phyloP scores from a whole-genome alignment of 768 basidiomycete genomes.

The Naganishia vaughanmartiniae region DNA sequence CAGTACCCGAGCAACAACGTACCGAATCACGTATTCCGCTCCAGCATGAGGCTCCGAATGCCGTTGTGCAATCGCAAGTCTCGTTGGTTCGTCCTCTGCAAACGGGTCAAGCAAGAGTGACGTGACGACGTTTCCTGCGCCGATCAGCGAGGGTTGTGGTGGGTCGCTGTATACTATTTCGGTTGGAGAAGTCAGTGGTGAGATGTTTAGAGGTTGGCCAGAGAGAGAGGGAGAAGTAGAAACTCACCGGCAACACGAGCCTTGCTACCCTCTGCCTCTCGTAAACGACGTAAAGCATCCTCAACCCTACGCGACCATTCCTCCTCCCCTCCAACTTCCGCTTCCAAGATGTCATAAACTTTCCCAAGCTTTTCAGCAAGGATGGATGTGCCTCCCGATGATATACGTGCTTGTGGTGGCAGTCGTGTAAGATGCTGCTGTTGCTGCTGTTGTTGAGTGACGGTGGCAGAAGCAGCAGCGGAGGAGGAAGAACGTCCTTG shows the following conservation, averaged over 20 bases:
- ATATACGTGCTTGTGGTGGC: no score
- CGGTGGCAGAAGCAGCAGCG: background rate
- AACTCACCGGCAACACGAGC: constrained; percentile 4
- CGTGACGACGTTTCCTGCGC: constrained; percentile 37
- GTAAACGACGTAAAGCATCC: constrained; percentile 32
- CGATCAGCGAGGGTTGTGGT: background rate
- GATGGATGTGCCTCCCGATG: background rate
- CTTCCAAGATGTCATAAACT: constrained; percentile 32
- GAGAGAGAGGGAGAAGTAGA: background rate
- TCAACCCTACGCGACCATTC: constrained; percentile 36
- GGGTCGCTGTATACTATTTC: constrained; percentile 12
- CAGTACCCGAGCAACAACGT: background rate
- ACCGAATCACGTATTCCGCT: constrained; percentile 20
- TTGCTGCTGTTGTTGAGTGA: background rate
- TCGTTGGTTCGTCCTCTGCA: constrained; percentile 32
- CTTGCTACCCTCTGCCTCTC: background rate
- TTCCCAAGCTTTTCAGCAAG: background rate
- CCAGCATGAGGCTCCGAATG: constrained; percentile 26
- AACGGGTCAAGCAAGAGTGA: constrained; percentile 45
- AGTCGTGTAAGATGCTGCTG: background rate
- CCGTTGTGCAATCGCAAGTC: constrained; percentile 32
- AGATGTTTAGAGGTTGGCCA: background rate
- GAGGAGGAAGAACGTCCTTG: background rate
- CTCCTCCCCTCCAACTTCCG: constrained; percentile 42
- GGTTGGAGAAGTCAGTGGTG: background rate